Percentiles rank a stretch among this genome's conserved stretches.
phyloP scores from a whole-genome alignment of 1,284 basidiomycete species.

The Mrakiaceae sp. region DNA sequence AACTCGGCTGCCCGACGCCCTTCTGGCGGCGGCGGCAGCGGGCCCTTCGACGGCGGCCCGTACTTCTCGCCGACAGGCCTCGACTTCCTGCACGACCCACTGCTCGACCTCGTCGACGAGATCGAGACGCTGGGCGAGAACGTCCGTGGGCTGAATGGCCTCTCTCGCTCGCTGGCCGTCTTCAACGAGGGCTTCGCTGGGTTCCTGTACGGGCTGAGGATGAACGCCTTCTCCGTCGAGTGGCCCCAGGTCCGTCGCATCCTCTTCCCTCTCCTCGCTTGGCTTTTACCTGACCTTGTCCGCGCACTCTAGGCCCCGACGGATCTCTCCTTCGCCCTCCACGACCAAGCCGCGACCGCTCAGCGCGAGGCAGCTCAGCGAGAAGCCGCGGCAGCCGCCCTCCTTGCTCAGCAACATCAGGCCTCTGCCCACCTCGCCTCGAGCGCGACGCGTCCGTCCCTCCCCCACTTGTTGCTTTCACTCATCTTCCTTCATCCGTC shows the following conservation, averaged over 20 bases:
- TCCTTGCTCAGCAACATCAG: not conserved
- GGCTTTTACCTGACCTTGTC: too few species aligned
- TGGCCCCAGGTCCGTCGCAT: constrained; percentile 57
- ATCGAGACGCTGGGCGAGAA: constrained; percentile 66
- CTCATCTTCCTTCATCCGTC: too few species aligned
- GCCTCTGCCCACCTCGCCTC: constrained; percentile 8
- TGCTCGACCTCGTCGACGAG: constrained; percentile 79
- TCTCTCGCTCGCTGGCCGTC: constrained; percentile 62
- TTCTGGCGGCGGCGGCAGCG: too few species aligned
- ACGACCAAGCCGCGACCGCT: not conserved
- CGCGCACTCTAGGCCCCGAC: not conserved
- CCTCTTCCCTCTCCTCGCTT: too few species aligned
- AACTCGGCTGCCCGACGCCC: not conserved
- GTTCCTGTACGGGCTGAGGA: constrained; percentile 82
- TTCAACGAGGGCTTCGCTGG: constrained; percentile 92
- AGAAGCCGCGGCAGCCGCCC: constrained; percentile 3
- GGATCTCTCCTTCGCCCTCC: not conserved
- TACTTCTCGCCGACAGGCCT: constrained; percentile 62
- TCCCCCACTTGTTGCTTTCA: too few species aligned
- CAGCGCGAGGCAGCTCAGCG: not conserved
- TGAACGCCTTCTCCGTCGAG: constrained; percentile 85
- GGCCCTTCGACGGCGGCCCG: not conserved
- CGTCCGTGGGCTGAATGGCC: constrained; percentile 54
- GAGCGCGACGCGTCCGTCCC: too few species aligned
- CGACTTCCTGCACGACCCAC: constrained; percentile 70